Evolutionary conservation across 2,329 filamentous ascomycete species (phyloP), one percentile per base, ranked within the genome.

Genomic region (Elsinoe australis): DNA sequence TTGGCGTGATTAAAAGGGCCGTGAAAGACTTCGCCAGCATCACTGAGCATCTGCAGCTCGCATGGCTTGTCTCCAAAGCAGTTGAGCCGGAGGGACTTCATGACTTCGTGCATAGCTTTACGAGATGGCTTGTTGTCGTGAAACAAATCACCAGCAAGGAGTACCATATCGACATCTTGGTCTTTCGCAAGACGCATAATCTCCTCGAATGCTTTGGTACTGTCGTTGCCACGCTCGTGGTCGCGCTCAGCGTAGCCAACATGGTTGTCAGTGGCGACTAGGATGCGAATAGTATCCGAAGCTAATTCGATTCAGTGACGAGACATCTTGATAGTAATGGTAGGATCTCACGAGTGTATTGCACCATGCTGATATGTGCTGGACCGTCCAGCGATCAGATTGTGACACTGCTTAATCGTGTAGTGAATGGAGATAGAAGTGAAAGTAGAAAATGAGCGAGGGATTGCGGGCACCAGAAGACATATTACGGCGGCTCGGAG

Each of bases 71-170:
- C 87, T 28, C 94, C 92, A 4, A 94, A 78, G 61, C 92, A 96
- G 62, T 95, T 95, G 73, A 88, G 84, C 47, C 92, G 82, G 22
- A 98, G 74, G 2, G 87, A 92, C 24, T 87, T 82, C 87, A 96
- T 96, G 53, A 98, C 92, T 63, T 98, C 87, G 64, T 92, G 96
- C 78, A 98, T 86, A 21, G 89, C 83, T 62, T 95, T 95, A 51
- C 92, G 80, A 5, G 88, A 95, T 2, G 92, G 94, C 59, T 95
- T 95, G 66, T 98, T 98, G 58, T 98, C 90, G 64, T 98, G 94
- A 62, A 98, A 98, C 1, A 98, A 76, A 63, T 98, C 92, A 38
- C 92, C 92, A 2, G 84, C 90, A 3, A 98, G 80, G 2, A 98
- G 75, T 0, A 98, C 85, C 92, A 98, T 96, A 66, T 98, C 92